Evolutionary conservation across 163 green algal species (phyloP).

Genomic region (Volvox carteri): DNA sequence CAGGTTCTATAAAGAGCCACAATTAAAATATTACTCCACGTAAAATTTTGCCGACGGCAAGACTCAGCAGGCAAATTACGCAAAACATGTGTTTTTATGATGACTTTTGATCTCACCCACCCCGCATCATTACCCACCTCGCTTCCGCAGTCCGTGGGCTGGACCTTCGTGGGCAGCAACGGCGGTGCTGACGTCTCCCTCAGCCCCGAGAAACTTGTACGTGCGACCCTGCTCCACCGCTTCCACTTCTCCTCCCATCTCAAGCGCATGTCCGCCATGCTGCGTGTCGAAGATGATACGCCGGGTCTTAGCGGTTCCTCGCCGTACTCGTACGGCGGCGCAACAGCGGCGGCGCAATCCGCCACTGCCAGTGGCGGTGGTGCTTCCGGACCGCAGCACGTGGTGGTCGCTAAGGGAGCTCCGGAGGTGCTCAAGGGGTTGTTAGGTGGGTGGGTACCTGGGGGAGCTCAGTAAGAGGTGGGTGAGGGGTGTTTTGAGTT

Average conservation of each 20-base stretch:
- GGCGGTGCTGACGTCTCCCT: slow-evolving; percentile 48
- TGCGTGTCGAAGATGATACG: slow-evolving; percentile 71
- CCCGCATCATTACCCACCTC: too few species aligned
- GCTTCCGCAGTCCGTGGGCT: slow-evolving; percentile 67
- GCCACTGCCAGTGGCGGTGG: slow-evolving; percentile 20
- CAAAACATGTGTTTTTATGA: too few species aligned
- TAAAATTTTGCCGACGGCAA: too few species aligned
- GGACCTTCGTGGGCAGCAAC: slow-evolving; percentile 61
- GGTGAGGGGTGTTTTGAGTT: too few species aligned
- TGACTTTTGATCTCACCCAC: too few species aligned
- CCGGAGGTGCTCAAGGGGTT: slow-evolving; percentile 90
- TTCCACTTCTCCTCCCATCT: slow-evolving; percentile 95
- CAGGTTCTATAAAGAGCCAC: too few species aligned
- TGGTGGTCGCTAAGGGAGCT: slow-evolving; percentile 91
- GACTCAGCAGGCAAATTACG: too few species aligned
- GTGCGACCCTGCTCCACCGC: slow-evolving; percentile 83
- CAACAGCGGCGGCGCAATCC: not conserved
- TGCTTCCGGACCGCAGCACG: slow-evolving; percentile 9
- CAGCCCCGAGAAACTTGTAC: slow-evolving; percentile 61
- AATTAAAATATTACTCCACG: too few species aligned
- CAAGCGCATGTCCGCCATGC: slow-evolving; percentile 91
- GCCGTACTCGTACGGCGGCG: slow-evolving; percentile 28
- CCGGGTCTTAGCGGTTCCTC: slow-evolving; percentile 8
- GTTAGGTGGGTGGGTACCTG: slow-evolving; percentile 63
- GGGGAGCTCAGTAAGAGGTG: too few species aligned